Evolutionary conservation across 148 eudicot species (phyloP).

Genomic region (Talinum fruticosum): DNA sequence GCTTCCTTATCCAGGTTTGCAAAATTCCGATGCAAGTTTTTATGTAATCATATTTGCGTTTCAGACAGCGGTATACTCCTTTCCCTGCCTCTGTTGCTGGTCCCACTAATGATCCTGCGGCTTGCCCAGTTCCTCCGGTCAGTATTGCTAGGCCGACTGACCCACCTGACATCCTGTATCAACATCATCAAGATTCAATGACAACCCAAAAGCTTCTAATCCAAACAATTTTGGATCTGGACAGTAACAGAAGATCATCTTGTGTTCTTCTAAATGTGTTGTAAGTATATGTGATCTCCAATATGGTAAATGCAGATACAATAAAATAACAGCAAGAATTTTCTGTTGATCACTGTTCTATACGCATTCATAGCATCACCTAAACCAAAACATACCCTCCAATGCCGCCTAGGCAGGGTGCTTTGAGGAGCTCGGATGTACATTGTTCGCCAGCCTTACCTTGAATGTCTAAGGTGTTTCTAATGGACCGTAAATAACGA

Average conservation of each 20-base stretch:
- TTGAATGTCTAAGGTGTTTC: not conserved
- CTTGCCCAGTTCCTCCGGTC: conserved; percentile 28
- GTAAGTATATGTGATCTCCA: no score
- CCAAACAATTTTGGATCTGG: no score
- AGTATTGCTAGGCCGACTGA: conserved; percentile 10
- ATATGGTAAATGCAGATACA: not conserved
- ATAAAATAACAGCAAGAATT: not conserved
- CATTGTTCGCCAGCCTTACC: not conserved
- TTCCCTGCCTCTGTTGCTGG: conserved; percentile 24
- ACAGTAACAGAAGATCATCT: no score
- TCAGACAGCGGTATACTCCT: conserved; percentile 13
- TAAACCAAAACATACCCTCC: not conserved
- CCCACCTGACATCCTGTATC: conserved; percentile 12
- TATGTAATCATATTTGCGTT: conserved; percentile 21
- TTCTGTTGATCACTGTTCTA: not conserved
- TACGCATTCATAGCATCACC: not conserved
- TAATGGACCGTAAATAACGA: no score
- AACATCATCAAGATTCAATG: not conserved
- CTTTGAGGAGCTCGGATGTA: not conserved
- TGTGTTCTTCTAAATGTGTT: no score
- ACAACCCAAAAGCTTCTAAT: not conserved
- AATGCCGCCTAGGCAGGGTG: not conserved
- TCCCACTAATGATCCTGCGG: conserved; percentile 19
- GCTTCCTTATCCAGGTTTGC: conserved; percentile 15
- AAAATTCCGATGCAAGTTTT: conserved; percentile 11